A percentile compares a stretch with the other conserved stretches of the same genome.
phyloP scores from a whole-genome alignment of 257 asterid genomes.

The Coffea canephora region DNA sequence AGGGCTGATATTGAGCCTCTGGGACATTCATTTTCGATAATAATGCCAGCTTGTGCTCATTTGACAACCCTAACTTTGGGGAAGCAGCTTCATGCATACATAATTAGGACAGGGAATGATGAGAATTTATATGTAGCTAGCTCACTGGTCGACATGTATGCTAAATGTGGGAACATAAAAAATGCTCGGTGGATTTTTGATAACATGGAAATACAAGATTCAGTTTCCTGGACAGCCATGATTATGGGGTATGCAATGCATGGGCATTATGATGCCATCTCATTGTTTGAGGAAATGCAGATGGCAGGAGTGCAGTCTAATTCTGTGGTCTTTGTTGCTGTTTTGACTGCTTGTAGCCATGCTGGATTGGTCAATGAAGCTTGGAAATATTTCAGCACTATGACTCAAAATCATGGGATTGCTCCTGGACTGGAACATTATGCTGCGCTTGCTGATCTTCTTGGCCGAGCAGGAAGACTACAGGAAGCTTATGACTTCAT shows the following conservation, averaged over 20 bases:
- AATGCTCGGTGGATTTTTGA: conserved; percentile 66
- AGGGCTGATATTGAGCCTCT: conserved; percentile 56
- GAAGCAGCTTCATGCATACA: conserved; percentile 78
- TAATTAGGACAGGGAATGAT: conserved; percentile 55
- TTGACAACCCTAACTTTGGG: conserved; percentile 64
- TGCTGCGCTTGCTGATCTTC: conserved; percentile 74
- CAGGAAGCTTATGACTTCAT: conserved; percentile 71
- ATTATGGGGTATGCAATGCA: conserved; percentile 85
- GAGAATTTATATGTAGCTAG: conserved; percentile 65
- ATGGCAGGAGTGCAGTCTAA: conserved; percentile 58
- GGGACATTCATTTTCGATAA: conserved; percentile 74
- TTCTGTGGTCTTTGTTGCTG: conserved; percentile 67
- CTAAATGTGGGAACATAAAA: conserved; percentile 75
- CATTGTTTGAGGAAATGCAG: conserved; percentile 60
- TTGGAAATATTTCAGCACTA: conserved; percentile 50
- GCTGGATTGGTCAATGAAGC: conserved; percentile 88
- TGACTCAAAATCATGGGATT: conserved; percentile 53
- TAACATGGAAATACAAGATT: conserved; percentile 57
- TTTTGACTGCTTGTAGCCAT: conserved; percentile 88
- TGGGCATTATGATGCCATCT: conserved; percentile 65
- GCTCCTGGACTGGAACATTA: conserved; percentile 72
- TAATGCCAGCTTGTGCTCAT: conserved; percentile 89
- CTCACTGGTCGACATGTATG: conserved; percentile 87
- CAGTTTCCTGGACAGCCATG: conserved; percentile 87
- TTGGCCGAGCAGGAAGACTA: conserved; percentile 83